Percentiles rank a stretch among this genome's conserved stretches.
phyloP scores from a whole-genome alignment of 805 yeast genomes.

The Yamadazyma paraphyllophila region DNA sequence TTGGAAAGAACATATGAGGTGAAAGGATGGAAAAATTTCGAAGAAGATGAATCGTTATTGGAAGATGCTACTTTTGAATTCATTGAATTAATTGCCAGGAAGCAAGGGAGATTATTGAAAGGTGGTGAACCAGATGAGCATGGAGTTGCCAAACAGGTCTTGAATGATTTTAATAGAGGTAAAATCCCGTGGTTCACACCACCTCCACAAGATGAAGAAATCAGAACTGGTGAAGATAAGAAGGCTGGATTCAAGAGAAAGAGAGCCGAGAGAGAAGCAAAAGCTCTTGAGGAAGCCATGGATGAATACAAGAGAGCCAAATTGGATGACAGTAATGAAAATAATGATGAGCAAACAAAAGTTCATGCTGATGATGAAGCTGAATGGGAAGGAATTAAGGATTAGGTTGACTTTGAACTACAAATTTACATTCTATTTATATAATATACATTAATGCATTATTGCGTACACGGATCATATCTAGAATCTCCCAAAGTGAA shows the following conservation, averaged over 20 bases:
- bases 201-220: constrained; percentile 76
- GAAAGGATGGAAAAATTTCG: constrained; percentile 71
- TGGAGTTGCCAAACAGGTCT: constrained; percentile 84
- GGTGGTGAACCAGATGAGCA: constrained; percentile 98
- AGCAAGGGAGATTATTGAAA: constrained; percentile 86
- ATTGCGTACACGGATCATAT: not conserved
- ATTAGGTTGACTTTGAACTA: constrained; percentile 10
- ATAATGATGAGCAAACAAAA: constrained; percentile 16
- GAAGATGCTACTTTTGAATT: constrained; percentile 59
- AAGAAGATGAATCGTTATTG: constrained; percentile 46
- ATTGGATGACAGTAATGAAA: constrained; percentile 11
- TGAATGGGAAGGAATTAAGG: constrained; percentile 29
- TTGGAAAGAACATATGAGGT: constrained; percentile 94
- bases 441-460: constrained; percentile 9
- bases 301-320: constrained; percentile 19
- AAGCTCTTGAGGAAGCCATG: constrained; percentile 24
- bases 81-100: constrained; percentile 86
- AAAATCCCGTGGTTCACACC: constrained; percentile 97
- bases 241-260: constrained; percentile 52
- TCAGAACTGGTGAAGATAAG: constrained; percentile 55
- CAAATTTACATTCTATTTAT: constrained; percentile 3
- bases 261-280: constrained; percentile 48
- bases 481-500: constrained; percentile 30
- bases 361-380: constrained; percentile 10
- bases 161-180: constrained; percentile 95